Conservation (phyloP, 306 rosid genomes). For the Senna tora region DNA sequence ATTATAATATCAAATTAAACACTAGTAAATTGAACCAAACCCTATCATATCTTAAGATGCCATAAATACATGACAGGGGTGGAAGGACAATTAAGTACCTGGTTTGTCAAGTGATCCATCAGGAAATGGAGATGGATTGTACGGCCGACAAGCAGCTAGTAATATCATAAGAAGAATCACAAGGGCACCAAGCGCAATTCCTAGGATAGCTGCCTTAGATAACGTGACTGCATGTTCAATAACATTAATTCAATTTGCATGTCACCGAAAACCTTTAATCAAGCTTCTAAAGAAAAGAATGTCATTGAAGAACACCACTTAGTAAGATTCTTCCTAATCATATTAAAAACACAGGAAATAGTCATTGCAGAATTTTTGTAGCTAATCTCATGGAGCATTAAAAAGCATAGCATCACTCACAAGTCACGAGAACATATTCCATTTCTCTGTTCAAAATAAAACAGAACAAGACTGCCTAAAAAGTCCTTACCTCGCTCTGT, state of each 20-base stretch:
- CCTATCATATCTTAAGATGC: neutral
- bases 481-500: slow-evolving; percentile 63
- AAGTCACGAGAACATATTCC: neutral
- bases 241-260: neutral
- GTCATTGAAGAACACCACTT: neutral
- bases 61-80: no score
- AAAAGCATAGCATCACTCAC: neutral
- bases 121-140: slow-evolving; percentile 68
- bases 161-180: slow-evolving; percentile 91
- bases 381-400: neutral
- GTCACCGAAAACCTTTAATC: neutral
- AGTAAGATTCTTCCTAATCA: neutral
- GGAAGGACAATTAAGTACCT: slow-evolving; percentile 50
- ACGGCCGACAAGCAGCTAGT: slow-evolving; percentile 80
- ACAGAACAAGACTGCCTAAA: neutral
- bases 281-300: neutral
- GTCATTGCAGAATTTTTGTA: neutral
- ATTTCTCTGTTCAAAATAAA: neutral
- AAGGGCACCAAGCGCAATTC: slow-evolving; percentile 95
- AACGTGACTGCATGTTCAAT: slow-evolving; percentile 58
- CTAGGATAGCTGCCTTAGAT: slow-evolving; percentile 92
- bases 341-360: neutral
- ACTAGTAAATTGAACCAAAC: neutral
- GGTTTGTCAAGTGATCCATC: slow-evolving; percentile 94
- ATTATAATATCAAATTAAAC: neutral